Evolutionary conservation across 176 grass and related monocot species (phyloP).

Genomic region (Triticum aestivum): DNA sequence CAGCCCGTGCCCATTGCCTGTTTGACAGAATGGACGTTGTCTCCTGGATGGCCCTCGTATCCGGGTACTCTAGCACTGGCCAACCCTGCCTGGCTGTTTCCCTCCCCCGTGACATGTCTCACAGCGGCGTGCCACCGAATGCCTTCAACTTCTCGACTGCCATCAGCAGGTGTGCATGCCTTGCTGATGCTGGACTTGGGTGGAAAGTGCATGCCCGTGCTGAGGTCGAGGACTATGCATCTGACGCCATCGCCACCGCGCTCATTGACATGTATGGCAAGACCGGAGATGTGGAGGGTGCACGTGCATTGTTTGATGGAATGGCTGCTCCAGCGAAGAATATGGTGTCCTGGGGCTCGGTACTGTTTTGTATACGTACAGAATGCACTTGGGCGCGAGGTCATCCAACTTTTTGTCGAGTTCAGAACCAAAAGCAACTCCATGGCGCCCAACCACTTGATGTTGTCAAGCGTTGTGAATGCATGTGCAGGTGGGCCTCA

Average conservation of each 20-base stretch:
- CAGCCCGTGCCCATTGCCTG: conserved; percentile 25
- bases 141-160: conserved; percentile 47
- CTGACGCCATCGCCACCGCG: conserved; percentile 41
- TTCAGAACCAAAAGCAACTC: conserved; percentile 19
- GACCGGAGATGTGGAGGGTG: conserved; percentile 28
- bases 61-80: conserved; percentile 31
- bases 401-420: conserved; percentile 36
- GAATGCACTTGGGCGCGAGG: conserved; percentile 18
- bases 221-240: conserved; percentile 34
- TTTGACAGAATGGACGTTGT: conserved; percentile 65
- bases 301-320: conserved; percentile 46
- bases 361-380: conserved; percentile 52
- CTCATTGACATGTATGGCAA: conserved; percentile 77
- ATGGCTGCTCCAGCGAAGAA: conserved; percentile 46
- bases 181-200: conserved; percentile 41
- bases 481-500: conserved; percentile 33
- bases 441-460: conserved; percentile 61
- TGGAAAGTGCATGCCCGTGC: conserved; percentile 55
- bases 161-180: conserved; percentile 47
- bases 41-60: conserved; percentile 74
- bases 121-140: conserved; percentile 37
- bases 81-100: conserved; percentile 10
- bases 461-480: conserved; percentile 51
- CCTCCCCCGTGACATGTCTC: conserved; percentile 36
- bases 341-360: conserved; percentile 56